phyloP scores from a whole-genome alignment of 495 filamentous ascomycete species.

The Aspergillus sclerotiicarbonarius region DNA sequence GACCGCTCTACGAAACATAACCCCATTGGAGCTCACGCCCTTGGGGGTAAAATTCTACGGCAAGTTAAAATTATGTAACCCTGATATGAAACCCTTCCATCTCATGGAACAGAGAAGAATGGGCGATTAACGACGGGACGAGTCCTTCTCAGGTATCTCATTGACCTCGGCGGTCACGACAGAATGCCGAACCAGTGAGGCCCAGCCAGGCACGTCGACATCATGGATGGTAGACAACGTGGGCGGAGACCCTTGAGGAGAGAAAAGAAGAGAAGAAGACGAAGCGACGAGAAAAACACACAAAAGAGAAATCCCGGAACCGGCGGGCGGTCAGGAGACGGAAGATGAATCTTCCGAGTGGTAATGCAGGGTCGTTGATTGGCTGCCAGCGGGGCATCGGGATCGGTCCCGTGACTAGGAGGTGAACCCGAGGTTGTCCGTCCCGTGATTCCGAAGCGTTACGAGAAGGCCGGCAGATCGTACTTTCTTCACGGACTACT shows the following conservation, averaged over 20 bases:
- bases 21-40: no score
- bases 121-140: slow-evolving; percentile 60
- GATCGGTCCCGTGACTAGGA: slow-evolving; percentile 32
- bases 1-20: no score
- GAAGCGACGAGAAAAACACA: slow-evolving; percentile 4
- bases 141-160: slow-evolving; percentile 45
- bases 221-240: slow-evolving; percentile 42
- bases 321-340: slow-evolving; percentile 19
- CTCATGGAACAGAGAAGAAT: slow-evolving; percentile 48
- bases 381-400: slow-evolving; percentile 18
- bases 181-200: slow-evolving; percentile 52
- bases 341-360: slow-evolving; percentile 41
- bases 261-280: slow-evolving; percentile 25
- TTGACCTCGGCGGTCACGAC: slow-evolving; percentile 42
- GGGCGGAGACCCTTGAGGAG: slow-evolving; percentile 46
- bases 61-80: slow-evolving; percentile 35
- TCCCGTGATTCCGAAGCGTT: slow-evolving; percentile 38
- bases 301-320: slow-evolving; percentile 15
- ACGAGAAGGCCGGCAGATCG: slow-evolving; percentile 25
- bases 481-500: slow-evolving; percentile 25
- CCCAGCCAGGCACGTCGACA: slow-evolving; percentile 38
- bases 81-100: slow-evolving; percentile 54
- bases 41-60: no score
- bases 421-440: slow-evolving; percentile 46
- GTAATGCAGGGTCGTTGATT: slow-evolving; percentile 41